Evolutionary conservation across 2,329 filamentous ascomycete genomes (phyloP).

Genomic region (Corinectria fuckeliana): DNA sequence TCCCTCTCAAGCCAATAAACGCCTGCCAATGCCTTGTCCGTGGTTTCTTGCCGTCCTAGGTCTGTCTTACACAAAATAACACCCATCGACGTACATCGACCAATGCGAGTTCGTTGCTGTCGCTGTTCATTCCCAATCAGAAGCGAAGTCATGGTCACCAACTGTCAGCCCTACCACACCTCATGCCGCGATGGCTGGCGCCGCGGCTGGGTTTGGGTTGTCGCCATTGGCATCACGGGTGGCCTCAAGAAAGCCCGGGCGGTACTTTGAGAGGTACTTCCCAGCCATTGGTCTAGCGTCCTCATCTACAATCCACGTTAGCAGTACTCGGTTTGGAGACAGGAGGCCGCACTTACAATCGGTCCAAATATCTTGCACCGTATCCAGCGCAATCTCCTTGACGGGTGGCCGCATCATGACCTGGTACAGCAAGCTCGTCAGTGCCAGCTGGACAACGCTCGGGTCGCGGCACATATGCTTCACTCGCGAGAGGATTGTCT

Average conservation of each 20-base stretch:
- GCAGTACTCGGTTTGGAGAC: conserved; percentile 4
- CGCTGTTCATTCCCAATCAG: conserved; percentile 1
- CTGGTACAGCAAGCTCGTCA: conserved; percentile 70
- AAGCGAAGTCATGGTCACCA: neutral
- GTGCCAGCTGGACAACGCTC: conserved; percentile 66
- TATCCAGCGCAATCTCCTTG: conserved; percentile 67
- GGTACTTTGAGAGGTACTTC: conserved; percentile 68
- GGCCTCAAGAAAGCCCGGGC: conserved; percentile 57
- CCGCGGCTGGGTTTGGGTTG: conserved; percentile 25
- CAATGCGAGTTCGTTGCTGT: neutral
- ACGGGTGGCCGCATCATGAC: conserved; percentile 72
- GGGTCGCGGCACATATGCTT: conserved; percentile 71
- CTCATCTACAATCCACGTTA: conserved; percentile 54
- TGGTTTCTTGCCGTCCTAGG: conserved; percentile 5
- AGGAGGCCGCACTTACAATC: conserved; percentile 59
- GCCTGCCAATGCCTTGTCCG: conserved; percentile 16
- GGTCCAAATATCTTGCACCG: conserved; percentile 70
- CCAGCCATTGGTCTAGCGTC: conserved; percentile 67
- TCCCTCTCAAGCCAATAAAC: conserved; percentile 19
- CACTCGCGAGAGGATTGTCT: conserved; percentile 74
- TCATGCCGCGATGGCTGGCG: conserved; percentile 38
- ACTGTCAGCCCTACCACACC: neutral
- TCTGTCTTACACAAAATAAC: conserved; percentile 2
- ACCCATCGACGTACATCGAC: neutral
- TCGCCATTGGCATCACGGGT: conserved; percentile 36